Conservation (phyloP, 1,139 yeast species). For the Candida sp. region DNA sequence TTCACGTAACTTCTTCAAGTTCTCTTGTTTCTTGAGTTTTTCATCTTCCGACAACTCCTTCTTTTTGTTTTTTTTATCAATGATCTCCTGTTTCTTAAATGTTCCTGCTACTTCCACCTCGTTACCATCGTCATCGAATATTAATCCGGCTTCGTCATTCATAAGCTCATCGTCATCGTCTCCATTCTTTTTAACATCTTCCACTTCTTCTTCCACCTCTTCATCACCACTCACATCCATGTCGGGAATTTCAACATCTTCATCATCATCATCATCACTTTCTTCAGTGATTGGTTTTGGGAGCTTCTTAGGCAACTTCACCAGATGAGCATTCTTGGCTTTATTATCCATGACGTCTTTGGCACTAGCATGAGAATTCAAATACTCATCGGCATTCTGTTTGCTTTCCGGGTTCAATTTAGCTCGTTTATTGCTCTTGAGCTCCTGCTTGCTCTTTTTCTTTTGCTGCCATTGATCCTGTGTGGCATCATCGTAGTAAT, state of each 20-base stretch:
- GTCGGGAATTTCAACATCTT: slow-evolving; percentile 12
- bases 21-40: slow-evolving; percentile 52
- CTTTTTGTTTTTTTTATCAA: slow-evolving; percentile 15
- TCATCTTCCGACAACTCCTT: slow-evolving; percentile 50
- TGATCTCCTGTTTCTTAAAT: slow-evolving; percentile 18
- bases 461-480: slow-evolving; percentile 91
- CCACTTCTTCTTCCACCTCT: slow-evolving; percentile 19
- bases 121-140: slow-evolving; percentile 83
- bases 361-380: slow-evolving; percentile 56
- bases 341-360: slow-evolving; percentile 65
- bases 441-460: slow-evolving; percentile 73
- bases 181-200: slow-evolving; percentile 17
- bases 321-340: slow-evolving; percentile 62
- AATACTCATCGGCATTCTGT: slow-evolving; percentile 45
- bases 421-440: slow-evolving; percentile 61
- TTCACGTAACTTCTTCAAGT: slow-evolving; percentile 67
- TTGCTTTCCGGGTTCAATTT: slow-evolving; percentile 76
- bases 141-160: slow-evolving; percentile 45
- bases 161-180: slow-evolving; percentile 20
- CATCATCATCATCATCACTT: slow-evolving; percentile 4
- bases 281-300: slow-evolving; percentile 15
- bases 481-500: slow-evolving; percentile 81
- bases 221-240: slow-evolving; percentile 15
- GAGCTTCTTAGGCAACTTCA: slow-evolving; percentile 47
- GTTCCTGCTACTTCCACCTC: slow-evolving; percentile 36